A percentile compares a stretch with the other conserved stretches of the same genome.
Evolutionary conservation across 768 basidiomycete genomes (phyloP).

Genomic region (Trametes gibbosa): DNA sequence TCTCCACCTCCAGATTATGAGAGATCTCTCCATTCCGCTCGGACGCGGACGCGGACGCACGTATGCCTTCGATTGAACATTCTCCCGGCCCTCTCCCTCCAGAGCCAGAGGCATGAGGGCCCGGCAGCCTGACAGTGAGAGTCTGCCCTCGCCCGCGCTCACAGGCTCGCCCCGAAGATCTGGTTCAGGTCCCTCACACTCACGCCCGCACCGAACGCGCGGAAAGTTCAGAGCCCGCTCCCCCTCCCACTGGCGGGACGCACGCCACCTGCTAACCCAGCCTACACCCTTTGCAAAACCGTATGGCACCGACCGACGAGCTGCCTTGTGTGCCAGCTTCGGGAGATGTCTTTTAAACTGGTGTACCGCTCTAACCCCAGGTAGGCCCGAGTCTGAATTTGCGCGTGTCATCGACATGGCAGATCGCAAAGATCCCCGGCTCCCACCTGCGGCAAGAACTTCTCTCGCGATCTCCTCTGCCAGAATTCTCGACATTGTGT

Average conservation of each 20-base stretch:
- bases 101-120: too few species aligned
- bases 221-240: background rate
- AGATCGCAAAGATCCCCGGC: background rate
- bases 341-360: too few species aligned
- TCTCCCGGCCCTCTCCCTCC: background rate
- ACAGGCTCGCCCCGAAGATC: background rate
- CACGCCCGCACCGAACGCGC: background rate
- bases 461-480: too few species aligned
- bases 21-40: slow-evolving; percentile 7
- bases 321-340: too few species aligned
- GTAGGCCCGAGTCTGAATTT: background rate
- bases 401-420: background rate
- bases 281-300: background rate
- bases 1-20: background rate
- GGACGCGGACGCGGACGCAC: background rate
- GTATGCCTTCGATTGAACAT: background rate
- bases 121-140: background rate
- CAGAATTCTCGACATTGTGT: too few species aligned
- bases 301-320: too few species aligned
- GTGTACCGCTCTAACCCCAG: too few species aligned
- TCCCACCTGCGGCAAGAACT: background rate
- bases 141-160: background rate
- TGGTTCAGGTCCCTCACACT: background rate
- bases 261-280: background rate
- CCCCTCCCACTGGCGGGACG: background rate